Conservation (phyloP, 1,139 yeast species). For the Lodderomyces beijingensis region DNA sequence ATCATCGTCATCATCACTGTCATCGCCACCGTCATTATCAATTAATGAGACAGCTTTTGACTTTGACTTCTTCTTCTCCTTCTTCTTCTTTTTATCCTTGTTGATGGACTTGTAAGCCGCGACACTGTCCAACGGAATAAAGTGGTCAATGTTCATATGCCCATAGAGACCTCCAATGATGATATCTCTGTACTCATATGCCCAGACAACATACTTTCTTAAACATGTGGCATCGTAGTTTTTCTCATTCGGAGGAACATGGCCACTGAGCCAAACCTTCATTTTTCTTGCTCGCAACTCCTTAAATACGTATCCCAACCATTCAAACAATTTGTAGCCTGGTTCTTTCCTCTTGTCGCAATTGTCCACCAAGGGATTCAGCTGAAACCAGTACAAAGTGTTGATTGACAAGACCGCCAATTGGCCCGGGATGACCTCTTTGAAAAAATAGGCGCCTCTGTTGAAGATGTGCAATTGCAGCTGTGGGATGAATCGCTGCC, state of each 20-base stretch:
- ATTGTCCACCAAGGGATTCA: conserved; percentile 78
- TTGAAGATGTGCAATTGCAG: conserved; percentile 72
- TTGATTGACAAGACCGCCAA: conserved; percentile 76
- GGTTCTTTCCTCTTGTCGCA: conserved; percentile 73
- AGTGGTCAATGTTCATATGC: conserved; percentile 87
- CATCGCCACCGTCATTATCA: conserved; percentile 8
- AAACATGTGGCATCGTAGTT: conserved; percentile 70
- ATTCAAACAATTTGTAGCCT: conserved; percentile 68
- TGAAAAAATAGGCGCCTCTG: conserved; percentile 69
- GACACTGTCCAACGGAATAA: conserved; percentile 68
- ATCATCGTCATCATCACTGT: conserved; percentile 14
- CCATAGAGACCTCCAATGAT: conserved; percentile 82
- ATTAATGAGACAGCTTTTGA: not conserved
- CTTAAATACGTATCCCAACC: conserved; percentile 72
- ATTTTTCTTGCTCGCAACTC: conserved; percentile 71
- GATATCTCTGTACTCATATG: conserved; percentile 75
- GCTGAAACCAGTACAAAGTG: conserved; percentile 68
- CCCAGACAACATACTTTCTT: conserved; percentile 71
- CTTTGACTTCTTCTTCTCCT: conserved; percentile 1
- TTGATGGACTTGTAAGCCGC: conserved; percentile 57
- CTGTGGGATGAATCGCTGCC: conserved; percentile 73
- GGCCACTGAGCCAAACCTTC: conserved; percentile 86
- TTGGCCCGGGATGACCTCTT: conserved; percentile 72
- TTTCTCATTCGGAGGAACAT: conserved; percentile 81
- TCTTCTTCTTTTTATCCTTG: conserved; percentile 6